Evolutionary conservation across 371 early-diverging fungal species (phyloP).

Genomic region (Entomophthora muscae): DNA sequence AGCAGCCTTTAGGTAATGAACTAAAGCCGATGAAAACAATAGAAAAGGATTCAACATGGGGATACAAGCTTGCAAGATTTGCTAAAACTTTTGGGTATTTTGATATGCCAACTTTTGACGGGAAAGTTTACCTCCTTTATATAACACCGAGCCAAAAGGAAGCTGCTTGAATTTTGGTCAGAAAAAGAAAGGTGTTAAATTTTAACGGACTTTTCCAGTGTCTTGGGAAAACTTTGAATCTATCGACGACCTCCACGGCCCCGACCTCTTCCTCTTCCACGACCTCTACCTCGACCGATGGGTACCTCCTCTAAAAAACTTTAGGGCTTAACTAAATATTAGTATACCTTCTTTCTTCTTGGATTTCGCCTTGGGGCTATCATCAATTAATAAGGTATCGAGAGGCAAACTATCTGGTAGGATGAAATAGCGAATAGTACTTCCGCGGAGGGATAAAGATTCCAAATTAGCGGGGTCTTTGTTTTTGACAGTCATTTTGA

Average conservation of each 20-base stretch:
- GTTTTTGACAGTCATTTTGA: slow-evolving; percentile 93
- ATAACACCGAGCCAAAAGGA: too few species aligned
- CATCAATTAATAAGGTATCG: slow-evolving; percentile 90
- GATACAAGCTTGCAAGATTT: too few species aligned
- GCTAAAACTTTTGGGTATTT: too few species aligned
- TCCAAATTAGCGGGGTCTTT: slow-evolving; percentile 82
- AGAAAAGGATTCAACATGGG: too few species aligned
- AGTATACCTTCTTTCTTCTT: slow-evolving; percentile 47
- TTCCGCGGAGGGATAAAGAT: slow-evolving; percentile 82
- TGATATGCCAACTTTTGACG: too few species aligned
- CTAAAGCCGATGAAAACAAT: too few species aligned
- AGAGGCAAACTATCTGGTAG: slow-evolving; percentile 89
- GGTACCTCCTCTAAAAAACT: background rate
- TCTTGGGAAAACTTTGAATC: background rate
- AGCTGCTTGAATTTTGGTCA: too few species aligned
- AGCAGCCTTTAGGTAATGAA: too few species aligned
- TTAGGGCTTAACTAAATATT: background rate
- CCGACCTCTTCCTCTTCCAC: background rate
- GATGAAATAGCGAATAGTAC: slow-evolving; percentile 86
- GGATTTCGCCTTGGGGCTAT: slow-evolving; percentile 77
- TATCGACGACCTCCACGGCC: background rate
- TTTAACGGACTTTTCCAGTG: too few species aligned
- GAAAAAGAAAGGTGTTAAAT: background rate
- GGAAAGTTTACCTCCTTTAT: too few species aligned
- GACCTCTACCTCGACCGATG: background rate